Evolutionary conservation across 2,329 filamentous ascomycete genomes (phyloP), one percentile per base, ranked within the genome.

Genomic region (Aspergillus piperis): DNA sequence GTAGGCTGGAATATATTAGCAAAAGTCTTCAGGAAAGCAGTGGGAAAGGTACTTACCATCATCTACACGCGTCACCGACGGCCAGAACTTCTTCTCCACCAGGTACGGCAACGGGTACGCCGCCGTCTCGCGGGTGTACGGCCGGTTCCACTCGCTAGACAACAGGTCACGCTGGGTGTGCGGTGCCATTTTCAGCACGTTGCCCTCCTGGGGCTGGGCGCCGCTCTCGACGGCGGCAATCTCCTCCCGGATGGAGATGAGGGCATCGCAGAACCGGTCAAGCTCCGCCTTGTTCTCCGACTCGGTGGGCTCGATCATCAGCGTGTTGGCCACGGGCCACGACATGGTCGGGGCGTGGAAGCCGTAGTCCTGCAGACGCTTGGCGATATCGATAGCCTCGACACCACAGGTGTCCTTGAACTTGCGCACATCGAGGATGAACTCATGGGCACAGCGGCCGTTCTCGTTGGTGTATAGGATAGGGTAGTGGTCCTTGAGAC

Each of bases 241-340:
- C 79, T 98, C 94, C 61, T 85, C 77, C 17, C 94, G 86, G 73
- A 98, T 98, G 58, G 86, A 86, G 69, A 98, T 90, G 44, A 98
- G 82, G 0, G 94, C 92, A 65, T 97, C 90, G 63, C 92, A 91
- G 82, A 97, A 97, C 21, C 94, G 89, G 77, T 97, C 94, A 2
- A 98, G 86, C 81, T 98, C 94, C 64, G 89, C 89, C 76, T 95
- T 93, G 77, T 86, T 91, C 82, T 98, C 94, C 13, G 89, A 93
- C 80, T 97, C 94, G 0, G 94, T 98, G 2, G 94, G 94, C 81
- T 98, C 94, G 66, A 98, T 96, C 94, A 98, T 98, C 48, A 98
- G 86, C 0, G 94, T 97, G 79, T 96, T 96, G 55, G 91, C 86
- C 2, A 98, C 92, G 1, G 94, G 94, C 91, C 91, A 97, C 74